Percentiles rank a stretch among this genome's conserved stretches.
These are phyloP conservation scores for Flaveria ramosissima DNA, from an alignment of 129 eudicot species.

Conservation along the genomic window DNA sequence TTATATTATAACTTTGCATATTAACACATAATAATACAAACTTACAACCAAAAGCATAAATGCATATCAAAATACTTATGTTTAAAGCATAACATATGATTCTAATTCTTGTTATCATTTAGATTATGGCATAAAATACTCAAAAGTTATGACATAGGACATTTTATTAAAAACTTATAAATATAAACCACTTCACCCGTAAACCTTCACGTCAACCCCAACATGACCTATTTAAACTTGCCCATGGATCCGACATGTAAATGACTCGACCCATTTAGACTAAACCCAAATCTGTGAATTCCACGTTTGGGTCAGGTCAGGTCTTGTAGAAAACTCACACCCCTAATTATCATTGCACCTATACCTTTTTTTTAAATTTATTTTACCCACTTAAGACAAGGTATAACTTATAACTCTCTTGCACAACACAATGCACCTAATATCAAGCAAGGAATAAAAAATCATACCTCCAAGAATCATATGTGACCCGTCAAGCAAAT, in stretches of 20 bases:
- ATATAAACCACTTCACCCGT: background rate
- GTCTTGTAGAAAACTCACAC: background rate
- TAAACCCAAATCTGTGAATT: background rate
- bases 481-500: slow-evolving; percentile 64
- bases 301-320: background rate
- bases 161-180: too few relatives aligned
- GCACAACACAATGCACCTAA: slow-evolving; percentile 3
- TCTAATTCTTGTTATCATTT: background rate
- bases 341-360: background rate
- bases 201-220: background rate
- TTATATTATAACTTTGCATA: background rate
- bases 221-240: too few relatives aligned
- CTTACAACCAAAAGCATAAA: background rate
- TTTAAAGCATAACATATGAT: too few relatives aligned
- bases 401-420: too few relatives aligned
- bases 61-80: too few relatives aligned
- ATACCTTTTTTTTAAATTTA: background rate
- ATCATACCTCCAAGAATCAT: slow-evolving; percentile 76
- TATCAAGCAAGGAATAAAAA: slow-evolving; percentile 10
- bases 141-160: too few relatives aligned
- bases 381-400: background rate
- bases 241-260: too few relatives aligned
- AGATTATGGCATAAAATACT: too few relatives aligned
- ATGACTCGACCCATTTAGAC: background rate
- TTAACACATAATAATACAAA: background rate